phyloP scores from a whole-genome alignment of 192 early-diverging fungal genomes.

The Gaertneriomyces semiglobifer region DNA sequence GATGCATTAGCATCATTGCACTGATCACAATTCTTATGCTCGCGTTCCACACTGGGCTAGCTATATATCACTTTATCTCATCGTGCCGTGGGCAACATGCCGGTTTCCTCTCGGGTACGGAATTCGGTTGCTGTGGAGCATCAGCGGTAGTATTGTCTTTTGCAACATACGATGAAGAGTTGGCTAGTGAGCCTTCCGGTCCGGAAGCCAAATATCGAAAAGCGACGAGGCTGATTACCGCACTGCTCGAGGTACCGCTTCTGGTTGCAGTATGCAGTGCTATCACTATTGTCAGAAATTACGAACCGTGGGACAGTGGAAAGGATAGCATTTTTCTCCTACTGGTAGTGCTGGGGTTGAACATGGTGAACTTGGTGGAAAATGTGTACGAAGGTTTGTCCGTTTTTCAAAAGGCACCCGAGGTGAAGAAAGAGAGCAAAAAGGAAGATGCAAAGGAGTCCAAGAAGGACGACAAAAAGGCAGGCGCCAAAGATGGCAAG shows the following conservation, averaged over 20 bases:
- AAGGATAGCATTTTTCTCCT: constrained; percentile 37
- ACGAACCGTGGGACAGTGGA: constrained; percentile 27
- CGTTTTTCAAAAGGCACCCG: too few relatives aligned
- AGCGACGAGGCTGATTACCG: constrained; percentile 33
- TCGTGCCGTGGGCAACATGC: constrained; percentile 31
- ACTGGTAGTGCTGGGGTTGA: constrained; percentile 39
- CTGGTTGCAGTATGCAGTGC: constrained; percentile 33
- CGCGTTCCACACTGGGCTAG: constrained; percentile 42
- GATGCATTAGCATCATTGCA: constrained; percentile 39
- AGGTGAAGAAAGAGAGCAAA: too few relatives aligned
- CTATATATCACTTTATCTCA: constrained; percentile 33
- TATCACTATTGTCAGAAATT: constrained; percentile 38
- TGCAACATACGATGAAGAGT: constrained; percentile 38
- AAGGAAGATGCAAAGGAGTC: too few relatives aligned
- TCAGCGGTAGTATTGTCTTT: constrained; percentile 44
- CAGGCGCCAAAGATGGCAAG: too few relatives aligned
- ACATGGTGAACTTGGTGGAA: constrained; percentile 43
- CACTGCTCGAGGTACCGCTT: constrained; percentile 41
- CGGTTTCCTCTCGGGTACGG: constrained; percentile 48
- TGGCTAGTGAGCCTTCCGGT: constrained; percentile 24
- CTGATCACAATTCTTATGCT: constrained; percentile 44
- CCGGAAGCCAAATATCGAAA: constrained; percentile 30
- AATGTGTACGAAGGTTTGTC: constrained; percentile 43
- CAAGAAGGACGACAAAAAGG: too few relatives aligned
- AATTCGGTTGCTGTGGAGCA: constrained; percentile 50